These are phyloP conservation scores for Epichloe bromicola DNA, from an alignment of 2,329 filamentous ascomycete genomes.

Conservation along the genomic window DNA sequence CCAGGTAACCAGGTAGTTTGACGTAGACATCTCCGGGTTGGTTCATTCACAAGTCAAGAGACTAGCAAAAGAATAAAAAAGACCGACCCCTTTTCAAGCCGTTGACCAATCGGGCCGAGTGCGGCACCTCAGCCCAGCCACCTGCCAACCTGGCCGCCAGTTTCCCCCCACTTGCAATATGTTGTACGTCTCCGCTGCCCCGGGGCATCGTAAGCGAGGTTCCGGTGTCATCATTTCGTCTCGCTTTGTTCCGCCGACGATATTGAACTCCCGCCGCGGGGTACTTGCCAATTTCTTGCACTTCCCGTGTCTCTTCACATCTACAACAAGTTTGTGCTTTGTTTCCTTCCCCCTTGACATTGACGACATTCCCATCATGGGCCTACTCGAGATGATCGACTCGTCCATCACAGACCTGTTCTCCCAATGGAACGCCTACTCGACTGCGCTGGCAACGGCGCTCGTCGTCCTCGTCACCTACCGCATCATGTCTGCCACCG, in stretches of 20 bases:
- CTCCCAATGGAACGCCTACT: slow-evolving; percentile 71
- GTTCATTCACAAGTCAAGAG: too few relatives aligned
- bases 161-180: neutral
- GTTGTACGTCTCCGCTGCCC: too few relatives aligned
- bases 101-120: too few relatives aligned
- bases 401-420: slow-evolving; percentile 54
- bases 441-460: slow-evolving; percentile 53
- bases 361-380: slow-evolving; percentile 17
- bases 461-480: slow-evolving; percentile 58
- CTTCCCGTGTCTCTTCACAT: neutral
- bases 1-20: too few relatives aligned
- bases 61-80: too few relatives aligned
- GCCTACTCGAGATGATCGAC: slow-evolving; percentile 52
- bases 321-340: neutral
- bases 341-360: neutral
- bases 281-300: neutral
- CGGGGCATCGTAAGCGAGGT: neutral
- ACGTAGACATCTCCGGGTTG: too few relatives aligned
- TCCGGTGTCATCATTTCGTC: neutral
- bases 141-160: neutral
- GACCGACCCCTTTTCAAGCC: too few relatives aligned
- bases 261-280: neutral
- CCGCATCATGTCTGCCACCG: slow-evolving; percentile 55
- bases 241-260: neutral
- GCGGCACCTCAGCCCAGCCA: too few relatives aligned